Conservation (phyloP, 805 yeast genomes). For the Yarrowia bubula region DNA sequence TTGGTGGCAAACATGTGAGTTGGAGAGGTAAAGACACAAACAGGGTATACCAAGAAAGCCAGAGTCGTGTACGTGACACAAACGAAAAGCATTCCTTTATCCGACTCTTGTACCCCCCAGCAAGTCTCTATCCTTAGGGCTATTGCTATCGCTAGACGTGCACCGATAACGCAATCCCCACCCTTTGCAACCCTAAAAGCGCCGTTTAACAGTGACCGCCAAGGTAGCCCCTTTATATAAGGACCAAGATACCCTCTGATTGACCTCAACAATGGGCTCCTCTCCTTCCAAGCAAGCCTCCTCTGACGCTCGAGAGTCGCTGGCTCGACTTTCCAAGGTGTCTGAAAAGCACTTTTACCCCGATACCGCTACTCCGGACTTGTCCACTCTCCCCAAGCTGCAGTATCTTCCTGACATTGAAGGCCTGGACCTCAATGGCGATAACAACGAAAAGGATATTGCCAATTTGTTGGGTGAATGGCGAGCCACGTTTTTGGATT, state of each 20-base stretch:
- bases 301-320: constrained; percentile 16
- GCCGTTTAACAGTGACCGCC: constrained; percentile 15
- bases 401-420: constrained; percentile 3
- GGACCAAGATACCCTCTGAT: too few species aligned
- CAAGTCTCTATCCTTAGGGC: neutral
- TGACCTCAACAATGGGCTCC: constrained; percentile 7
- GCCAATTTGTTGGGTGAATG: constrained; percentile 42
- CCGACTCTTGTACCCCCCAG: neutral
- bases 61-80: too few species aligned
- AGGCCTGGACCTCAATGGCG: constrained; percentile 3
- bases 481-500: constrained; percentile 47
- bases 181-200: constrained; percentile 9
- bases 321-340: constrained; percentile 4
- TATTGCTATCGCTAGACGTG: neutral
- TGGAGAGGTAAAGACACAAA: neutral
- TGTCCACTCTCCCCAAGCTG: constrained; percentile 8
- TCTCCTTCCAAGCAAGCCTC: constrained; percentile 9
- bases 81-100: too few species aligned
- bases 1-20: too few species aligned
- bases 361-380: constrained; percentile 4
- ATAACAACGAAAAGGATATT: constrained; percentile 3
- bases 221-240: neutral
- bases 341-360: constrained; percentile 15
- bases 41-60: neutral
- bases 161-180: constrained; percentile 25